Base-by-base conservation (phyloP, 495 filamentous ascomycete species). In the Penicillium taxi region DNA sequence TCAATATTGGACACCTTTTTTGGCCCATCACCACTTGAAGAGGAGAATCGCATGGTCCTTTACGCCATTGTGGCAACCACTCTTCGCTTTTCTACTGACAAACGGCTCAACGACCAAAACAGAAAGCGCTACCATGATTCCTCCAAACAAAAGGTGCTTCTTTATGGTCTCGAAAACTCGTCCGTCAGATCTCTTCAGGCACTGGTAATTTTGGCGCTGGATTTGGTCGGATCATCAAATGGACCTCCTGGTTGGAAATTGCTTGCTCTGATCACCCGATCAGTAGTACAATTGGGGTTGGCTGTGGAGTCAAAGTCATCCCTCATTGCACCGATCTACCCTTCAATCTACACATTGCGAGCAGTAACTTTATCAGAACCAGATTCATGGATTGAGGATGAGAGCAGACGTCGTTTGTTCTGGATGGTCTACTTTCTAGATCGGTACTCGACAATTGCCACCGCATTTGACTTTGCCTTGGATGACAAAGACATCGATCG, bases 391-490 rank as follows among this genome's bases (percentile, higher is more conserved):
- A 82, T 90, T 39, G 87, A 94, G 55, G 86, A 94, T 33, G 87
- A 94, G 50, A 80, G 84, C 29, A 67, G 85, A 26, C 69, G 87
- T 26, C 69, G 87, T 5, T 63, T 94, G 1, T 93, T 94, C 64
- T 94, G 87, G 87, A 89, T 87, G 82, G 80, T 93, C 18, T 94
- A 91, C 50, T 55, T 93, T 18, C 69, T 94, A 22, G 87, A 94
- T 58, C 72, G 88, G 26, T 93, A 91, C 47, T 86, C 87, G 1
- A 93, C 86, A 1, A 75, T 93, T 29, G 80, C 85, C 0, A 94
- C 87, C 0, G 84, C 86, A 2, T 91, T 94, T 45, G 85, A 94
- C 53, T 89, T 94, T 57, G 84, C 83, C 2, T 61, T 94, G 32
- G 80, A 86, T 43, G 85, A 93, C 47, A 84, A 80, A 45, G 86